Evolutionary conservation across 805 yeast genomes (phyloP).

Genomic region (Sugiyamaella marilandica): DNA sequence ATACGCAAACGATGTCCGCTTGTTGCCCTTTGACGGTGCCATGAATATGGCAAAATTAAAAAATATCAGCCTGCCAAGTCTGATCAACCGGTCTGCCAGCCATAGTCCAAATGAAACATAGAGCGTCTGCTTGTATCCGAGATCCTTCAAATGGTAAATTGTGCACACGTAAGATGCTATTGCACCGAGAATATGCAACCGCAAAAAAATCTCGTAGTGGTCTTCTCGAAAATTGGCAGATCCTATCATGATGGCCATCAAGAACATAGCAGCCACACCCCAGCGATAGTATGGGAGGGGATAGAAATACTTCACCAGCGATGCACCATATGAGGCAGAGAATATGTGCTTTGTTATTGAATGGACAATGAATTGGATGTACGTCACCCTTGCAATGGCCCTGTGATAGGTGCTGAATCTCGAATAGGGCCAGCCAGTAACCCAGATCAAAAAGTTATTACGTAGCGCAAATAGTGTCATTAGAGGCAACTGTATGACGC

Average conservation of each 20-base stretch:
- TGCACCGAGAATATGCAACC: slow-evolving; percentile 53
- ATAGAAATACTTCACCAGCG: slow-evolving; percentile 30
- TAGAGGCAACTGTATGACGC: slow-evolving; percentile 47
- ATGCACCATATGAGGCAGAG: slow-evolving; percentile 32
- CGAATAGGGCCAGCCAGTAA: slow-evolving; percentile 54
- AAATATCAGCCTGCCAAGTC: slow-evolving; percentile 46
- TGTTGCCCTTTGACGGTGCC: slow-evolving; percentile 36
- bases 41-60: slow-evolving; percentile 30
- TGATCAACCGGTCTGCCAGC: slow-evolving; percentile 57
- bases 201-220: slow-evolving; percentile 55
- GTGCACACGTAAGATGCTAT: slow-evolving; percentile 50
- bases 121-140: slow-evolving; percentile 52
- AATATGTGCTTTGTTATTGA: slow-evolving; percentile 46
- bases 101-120: slow-evolving; percentile 58
- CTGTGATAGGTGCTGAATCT: slow-evolving; percentile 56
- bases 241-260: slow-evolving; percentile 38
- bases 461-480: slow-evolving; percentile 56
- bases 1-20: slow-evolving; percentile 32
- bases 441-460: slow-evolving; percentile 55
- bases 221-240: slow-evolving; percentile 45
- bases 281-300: slow-evolving; percentile 33
- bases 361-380: slow-evolving; percentile 44
- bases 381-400: slow-evolving; percentile 47
- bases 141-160: slow-evolving; percentile 49
- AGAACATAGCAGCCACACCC: slow-evolving; percentile 34